Conservation (phyloP, 108 stramenopile species). For the Poteriospumella lacustris region DNA sequence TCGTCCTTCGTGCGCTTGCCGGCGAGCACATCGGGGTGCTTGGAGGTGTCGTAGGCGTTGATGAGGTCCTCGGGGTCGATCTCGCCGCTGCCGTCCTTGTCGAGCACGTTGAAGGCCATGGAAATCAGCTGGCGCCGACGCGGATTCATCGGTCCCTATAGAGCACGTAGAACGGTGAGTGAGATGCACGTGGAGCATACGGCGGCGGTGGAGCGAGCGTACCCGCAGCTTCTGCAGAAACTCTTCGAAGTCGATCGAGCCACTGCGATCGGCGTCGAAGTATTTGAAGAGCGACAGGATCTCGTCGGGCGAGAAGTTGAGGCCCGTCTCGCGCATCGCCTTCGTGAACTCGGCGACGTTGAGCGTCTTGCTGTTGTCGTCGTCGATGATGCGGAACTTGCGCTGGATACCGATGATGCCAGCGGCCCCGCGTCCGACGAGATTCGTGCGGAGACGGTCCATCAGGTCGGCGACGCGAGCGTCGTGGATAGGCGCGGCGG, state of each 20-base stretch:
- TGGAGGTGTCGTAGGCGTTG: background rate
- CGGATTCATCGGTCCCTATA: background rate
- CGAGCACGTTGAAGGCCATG: background rate
- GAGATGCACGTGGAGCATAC: background rate
- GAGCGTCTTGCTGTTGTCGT: constrained; percentile 39
- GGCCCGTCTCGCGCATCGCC: constrained; percentile 43
- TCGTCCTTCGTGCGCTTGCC: background rate
- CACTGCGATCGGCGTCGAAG: constrained; percentile 44
- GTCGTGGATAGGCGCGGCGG: background rate
- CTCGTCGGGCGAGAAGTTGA: constrained; percentile 32
- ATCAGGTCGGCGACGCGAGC: constrained; percentile 10
- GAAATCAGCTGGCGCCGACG: background rate
- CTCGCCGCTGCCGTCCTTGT: background rate
- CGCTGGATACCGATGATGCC: constrained; percentile 48
- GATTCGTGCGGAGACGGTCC: background rate
- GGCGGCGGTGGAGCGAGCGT: background rate
- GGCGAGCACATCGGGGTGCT: constrained; percentile 17
- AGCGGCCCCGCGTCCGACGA: constrained; percentile 21
- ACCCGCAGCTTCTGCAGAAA: constrained; percentile 31
- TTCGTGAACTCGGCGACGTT: constrained; percentile 51
- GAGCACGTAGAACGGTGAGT: background rate
- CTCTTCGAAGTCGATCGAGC: constrained; percentile 39
- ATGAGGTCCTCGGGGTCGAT: constrained; percentile 17
- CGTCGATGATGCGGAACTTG: constrained; percentile 53
- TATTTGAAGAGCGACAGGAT: constrained; percentile 24